A percentile compares a stretch with the other conserved stretches of the same genome.
These are phyloP conservation scores for Fibroporia radiculosa DNA, from an alignment of 768 basidiomycete genomes.

Conservation along the genomic window DNA sequence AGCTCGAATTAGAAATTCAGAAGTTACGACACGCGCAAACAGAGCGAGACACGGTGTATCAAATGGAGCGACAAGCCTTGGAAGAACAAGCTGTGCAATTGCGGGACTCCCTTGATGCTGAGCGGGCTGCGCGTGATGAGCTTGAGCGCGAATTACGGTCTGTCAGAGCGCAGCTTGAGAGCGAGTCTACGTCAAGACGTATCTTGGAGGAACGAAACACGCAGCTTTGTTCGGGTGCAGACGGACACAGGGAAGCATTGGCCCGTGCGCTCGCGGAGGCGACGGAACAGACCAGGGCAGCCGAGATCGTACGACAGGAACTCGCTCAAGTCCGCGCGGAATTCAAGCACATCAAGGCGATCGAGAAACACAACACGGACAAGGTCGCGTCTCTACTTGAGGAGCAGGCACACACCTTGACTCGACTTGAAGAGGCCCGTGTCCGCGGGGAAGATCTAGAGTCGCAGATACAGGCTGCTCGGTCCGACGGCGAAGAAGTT, in stretches of 20 bases:
- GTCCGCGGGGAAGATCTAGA: slow-evolving; percentile 69
- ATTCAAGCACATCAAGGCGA: slow-evolving; percentile 57
- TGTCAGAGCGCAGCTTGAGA: slow-evolving; percentile 54
- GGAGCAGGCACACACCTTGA: slow-evolving; percentile 67
- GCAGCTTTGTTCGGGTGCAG: slow-evolving; percentile 48
- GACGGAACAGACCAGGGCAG: slow-evolving; percentile 53
- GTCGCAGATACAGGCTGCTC: slow-evolving; percentile 60
- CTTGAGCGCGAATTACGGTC: slow-evolving; percentile 62
- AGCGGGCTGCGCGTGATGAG: slow-evolving; percentile 37
- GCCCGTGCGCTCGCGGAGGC: slow-evolving; percentile 57
- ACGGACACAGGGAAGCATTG: slow-evolving; percentile 46
- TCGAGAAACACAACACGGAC: slow-evolving; percentile 56
- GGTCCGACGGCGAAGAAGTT: slow-evolving; percentile 66
- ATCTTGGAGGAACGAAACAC: slow-evolving; percentile 58
- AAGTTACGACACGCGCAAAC: slow-evolving; percentile 47
- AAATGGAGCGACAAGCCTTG: slow-evolving; percentile 48
- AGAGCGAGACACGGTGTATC: slow-evolving; percentile 48
- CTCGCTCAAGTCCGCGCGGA: slow-evolving; percentile 52
- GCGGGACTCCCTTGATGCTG: slow-evolving; percentile 33
- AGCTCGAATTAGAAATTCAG: slow-evolving; percentile 62
- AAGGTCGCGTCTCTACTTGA: slow-evolving; percentile 62
- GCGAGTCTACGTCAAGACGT: slow-evolving; percentile 50
- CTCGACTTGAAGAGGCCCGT: slow-evolving; percentile 69
- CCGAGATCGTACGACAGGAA: slow-evolving; percentile 56
- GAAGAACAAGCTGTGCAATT: slow-evolving; percentile 53